phyloP scores from a whole-genome alignment of 2,329 filamentous ascomycete species.

The Colletotrichum cereale region DNA sequence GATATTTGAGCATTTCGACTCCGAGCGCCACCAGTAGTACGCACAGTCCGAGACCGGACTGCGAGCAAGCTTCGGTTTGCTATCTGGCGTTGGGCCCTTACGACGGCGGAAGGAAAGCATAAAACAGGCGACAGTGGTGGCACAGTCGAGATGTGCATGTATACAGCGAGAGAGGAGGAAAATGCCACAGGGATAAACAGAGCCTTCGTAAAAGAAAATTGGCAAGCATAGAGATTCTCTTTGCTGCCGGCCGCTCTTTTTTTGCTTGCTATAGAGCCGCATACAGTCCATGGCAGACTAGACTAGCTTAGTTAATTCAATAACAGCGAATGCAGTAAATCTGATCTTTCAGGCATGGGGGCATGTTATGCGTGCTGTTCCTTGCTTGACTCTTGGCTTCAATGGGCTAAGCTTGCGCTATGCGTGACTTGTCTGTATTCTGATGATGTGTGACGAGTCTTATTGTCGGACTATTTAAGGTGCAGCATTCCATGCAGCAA shows the following conservation, averaged over 20 bases:
- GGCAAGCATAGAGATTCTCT: constrained; percentile 8
- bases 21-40: constrained; percentile 8
- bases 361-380: background rate
- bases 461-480: background rate
- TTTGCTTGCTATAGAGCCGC: constrained; percentile 35
- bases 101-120: constrained; percentile 22
- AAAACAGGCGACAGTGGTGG: constrained; percentile 24
- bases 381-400: too few relatives aligned
- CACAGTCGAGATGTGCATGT: constrained; percentile 17
- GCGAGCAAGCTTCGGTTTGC: background rate
- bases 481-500: background rate
- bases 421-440: background rate
- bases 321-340: constrained; percentile 22
- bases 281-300: constrained; percentile 27
- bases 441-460: background rate
- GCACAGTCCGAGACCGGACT: background rate
- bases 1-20: constrained; percentile 29
- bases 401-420: too few relatives aligned
- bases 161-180: constrained; percentile 28
- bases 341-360: background rate
- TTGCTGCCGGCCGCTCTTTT: constrained; percentile 29
- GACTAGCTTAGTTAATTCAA: constrained; percentile 35
- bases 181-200: constrained; percentile 23
- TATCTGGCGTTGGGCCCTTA: constrained; percentile 23
- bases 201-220: constrained; percentile 19